A percentile compares a stretch with the other conserved stretches of the same genome.
These are phyloP conservation scores for Rhodomyrtus psidioides DNA, from an alignment of 441 rosid genomes.

Conservation along the genomic window DNA sequence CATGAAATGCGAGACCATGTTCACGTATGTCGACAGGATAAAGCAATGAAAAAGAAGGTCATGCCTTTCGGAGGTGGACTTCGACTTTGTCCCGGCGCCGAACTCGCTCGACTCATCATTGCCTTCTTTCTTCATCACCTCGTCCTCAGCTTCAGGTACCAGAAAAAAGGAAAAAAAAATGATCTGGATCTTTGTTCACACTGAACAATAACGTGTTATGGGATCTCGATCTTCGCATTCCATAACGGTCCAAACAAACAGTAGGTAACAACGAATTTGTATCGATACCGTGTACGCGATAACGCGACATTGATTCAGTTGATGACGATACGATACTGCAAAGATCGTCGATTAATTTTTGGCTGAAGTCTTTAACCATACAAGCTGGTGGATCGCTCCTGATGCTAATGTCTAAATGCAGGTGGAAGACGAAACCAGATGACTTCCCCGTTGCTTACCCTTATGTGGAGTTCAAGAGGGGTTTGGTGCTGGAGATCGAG, in stretches of 20 bases:
- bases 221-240: neutral
- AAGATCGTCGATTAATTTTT: neutral
- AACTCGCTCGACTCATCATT: constrained; percentile 57
- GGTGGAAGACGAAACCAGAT: constrained; percentile 65
- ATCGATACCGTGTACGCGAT: neutral
- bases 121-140: constrained; percentile 85
- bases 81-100: constrained; percentile 75
- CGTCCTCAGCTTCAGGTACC: constrained; percentile 63
- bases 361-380: neutral
- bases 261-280: neutral
- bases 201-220: neutral
- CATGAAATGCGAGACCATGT: neutral
- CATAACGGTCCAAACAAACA: neutral
- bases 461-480: constrained; percentile 65
- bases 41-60: constrained; percentile 39
- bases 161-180: no score
- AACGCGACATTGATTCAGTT: neutral
- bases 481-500: constrained; percentile 54
- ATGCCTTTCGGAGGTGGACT: constrained; percentile 85
- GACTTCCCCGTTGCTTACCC: constrained; percentile 74
- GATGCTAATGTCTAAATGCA: constrained; percentile 5
- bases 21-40: neutral
- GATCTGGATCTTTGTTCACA: neutral
- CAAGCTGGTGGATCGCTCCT: neutral
- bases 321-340: neutral